phyloP scores from a whole-genome alignment of 306 rosid genomes.

The Macrotyloma uniflorum region DNA sequence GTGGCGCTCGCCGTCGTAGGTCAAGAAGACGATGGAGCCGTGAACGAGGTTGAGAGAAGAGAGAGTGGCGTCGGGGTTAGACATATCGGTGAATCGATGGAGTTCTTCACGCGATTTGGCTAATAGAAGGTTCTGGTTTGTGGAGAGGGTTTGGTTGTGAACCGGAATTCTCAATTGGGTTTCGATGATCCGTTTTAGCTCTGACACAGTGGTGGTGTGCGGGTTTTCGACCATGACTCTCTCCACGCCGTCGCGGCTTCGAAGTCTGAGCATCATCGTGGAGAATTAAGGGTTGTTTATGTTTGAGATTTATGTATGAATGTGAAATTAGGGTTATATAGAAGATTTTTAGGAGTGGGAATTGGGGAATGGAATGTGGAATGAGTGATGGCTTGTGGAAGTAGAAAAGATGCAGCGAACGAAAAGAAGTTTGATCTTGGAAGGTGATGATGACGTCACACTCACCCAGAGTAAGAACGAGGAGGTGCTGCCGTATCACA shows the following conservation, averaged over 20 bases:
- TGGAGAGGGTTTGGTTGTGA: slow-evolving; percentile 81
- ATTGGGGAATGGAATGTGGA: not conserved
- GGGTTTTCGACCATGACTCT: slow-evolving; percentile 71
- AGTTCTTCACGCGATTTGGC: slow-evolving; percentile 68
- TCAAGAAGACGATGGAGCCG: slow-evolving; percentile 72
- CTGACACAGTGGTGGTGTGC: slow-evolving; percentile 53
- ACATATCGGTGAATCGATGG: slow-evolving; percentile 72
- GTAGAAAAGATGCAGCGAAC: not conserved
- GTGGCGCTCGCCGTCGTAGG: slow-evolving; percentile 83
- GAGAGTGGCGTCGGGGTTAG: slow-evolving; percentile 55
- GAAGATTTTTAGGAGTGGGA: not conserved
- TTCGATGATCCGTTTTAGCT: slow-evolving; percentile 62
- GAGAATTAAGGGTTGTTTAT: not conserved
- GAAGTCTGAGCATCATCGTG: slow-evolving; percentile 85
- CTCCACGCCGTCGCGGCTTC: slow-evolving; percentile 96
- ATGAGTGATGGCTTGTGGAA: not conserved
- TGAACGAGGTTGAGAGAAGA: slow-evolving; percentile 69
- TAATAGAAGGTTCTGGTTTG: slow-evolving; percentile 76
- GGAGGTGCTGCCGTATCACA: too few species aligned
- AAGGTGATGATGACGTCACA: not conserved
- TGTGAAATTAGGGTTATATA: not conserved
- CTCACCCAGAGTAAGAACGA: not conserved
- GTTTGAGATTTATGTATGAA: not conserved
- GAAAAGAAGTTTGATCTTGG: not conserved
- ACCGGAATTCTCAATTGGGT: slow-evolving; percentile 70